Percentiles rank a stretch among this genome's conserved stretches.
Conservation (phyloP, 768 basidiomycete genomes). For the Mycena indigotica region DNA sequence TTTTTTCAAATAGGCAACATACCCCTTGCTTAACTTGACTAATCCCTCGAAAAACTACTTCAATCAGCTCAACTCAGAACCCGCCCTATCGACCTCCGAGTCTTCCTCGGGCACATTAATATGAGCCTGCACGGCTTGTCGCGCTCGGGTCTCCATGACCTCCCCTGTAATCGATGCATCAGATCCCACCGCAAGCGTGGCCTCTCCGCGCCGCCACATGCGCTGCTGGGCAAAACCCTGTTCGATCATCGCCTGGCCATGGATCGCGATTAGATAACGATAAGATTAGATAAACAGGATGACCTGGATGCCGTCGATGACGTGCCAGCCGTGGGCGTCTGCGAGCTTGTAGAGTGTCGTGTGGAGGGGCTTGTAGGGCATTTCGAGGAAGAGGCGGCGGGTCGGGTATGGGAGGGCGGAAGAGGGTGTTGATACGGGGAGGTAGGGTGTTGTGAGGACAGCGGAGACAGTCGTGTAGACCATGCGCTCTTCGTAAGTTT, state of each 20-base stretch:
- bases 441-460: constrained; percentile 34
- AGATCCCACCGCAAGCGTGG: constrained; percentile 16
- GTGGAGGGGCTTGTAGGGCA: constrained; percentile 38
- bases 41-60: no score
- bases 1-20: no score
- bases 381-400: constrained; percentile 37
- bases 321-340: constrained; percentile 37
- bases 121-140: not conserved
- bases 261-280: not conserved
- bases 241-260: constrained; percentile 36
- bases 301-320: constrained; percentile 34
- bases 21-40: no score
- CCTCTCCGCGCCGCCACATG: constrained; percentile 34
- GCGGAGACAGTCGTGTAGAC: constrained; percentile 37
- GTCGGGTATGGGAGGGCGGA: constrained; percentile 31
- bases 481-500: constrained; percentile 32
- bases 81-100: no score
- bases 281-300: no score
- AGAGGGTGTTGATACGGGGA: constrained; percentile 14
- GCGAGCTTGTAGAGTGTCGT: constrained; percentile 38
- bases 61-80: no score
- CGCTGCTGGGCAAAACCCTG: constrained; percentile 42
- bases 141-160: constrained; percentile 10
- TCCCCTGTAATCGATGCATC: constrained; percentile 11
- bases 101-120: not conserved